Base-by-base conservation (phyloP, 2,329 filamentous ascomycete genomes). In the Monosporascus sp. region DNA sequence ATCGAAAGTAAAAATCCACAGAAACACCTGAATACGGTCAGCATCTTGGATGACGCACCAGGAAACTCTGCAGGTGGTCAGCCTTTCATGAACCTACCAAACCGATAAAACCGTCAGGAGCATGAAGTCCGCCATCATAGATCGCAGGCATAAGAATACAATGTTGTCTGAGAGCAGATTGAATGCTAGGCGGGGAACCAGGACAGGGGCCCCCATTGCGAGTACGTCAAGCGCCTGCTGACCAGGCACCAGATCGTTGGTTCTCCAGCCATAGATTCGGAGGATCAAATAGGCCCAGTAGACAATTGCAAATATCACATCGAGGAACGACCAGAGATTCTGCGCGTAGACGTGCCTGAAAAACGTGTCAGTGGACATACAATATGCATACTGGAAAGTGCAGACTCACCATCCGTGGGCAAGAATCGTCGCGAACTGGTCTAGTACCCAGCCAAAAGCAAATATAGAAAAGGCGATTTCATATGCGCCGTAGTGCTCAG, bases 41-140 rank as follows among this genome's bases (percentile, higher is more conserved):
- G 59, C 27, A 45, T 43, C 25, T 38, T 17, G 4, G 5, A 15
- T 18, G 11, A 47, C 47, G 53, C 27, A 52, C 50, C 39, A 45
- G 25, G 27, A 35, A 37, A 46, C n/a, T 37, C 20, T 24, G 14
- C 14, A 45, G 6, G 24, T 20, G n/a, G 37, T 17, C 24, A n/a
- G 31, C 31, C 31, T 35, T 14, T 5, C 9, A 14, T 35, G 1
- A 51, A 54, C 60, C 52, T 48, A 66, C 90, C 90, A 95, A 3
- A 81, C 81, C 6, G 89, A 87, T 35, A 95, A 74, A 2, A 85
- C 74, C 0, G 88, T 91, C 3, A 94, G 75, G 47, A 90, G 76
- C n/a, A 87, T 84, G 63, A 95, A 95, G 65, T 95, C 87, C 6
- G 83, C 83, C 81, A 95, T 89, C 89, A 94, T 94, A 7, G 88